Conservation (phyloP, 495 filamentous ascomycete species). For the Aspergillus incahuasiensis region DNA sequence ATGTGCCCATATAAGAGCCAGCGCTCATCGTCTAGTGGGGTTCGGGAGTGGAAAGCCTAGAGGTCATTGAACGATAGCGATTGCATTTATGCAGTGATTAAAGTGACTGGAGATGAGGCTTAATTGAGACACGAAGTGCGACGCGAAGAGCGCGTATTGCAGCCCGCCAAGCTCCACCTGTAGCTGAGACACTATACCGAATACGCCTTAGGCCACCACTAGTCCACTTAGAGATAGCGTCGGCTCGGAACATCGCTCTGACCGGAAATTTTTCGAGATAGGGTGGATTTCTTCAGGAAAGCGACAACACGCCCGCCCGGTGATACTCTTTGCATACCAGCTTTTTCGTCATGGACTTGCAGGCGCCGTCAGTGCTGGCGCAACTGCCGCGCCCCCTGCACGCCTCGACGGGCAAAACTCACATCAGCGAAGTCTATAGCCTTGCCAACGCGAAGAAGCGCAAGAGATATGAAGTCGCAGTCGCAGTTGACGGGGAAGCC, state of each 20-base stretch:
- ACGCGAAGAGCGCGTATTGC: slow-evolving; percentile 20
- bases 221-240: not conserved
- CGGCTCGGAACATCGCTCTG: slow-evolving; percentile 27
- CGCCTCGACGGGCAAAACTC: slow-evolving; percentile 53
- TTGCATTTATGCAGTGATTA: not conserved
- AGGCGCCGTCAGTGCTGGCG: slow-evolving; percentile 53
- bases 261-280: slow-evolving; percentile 45
- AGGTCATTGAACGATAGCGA: not conserved
- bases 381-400: slow-evolving; percentile 63
- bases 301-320: slow-evolving; percentile 18
- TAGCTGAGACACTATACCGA: not conserved
- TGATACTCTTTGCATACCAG: slow-evolving; percentile 2
- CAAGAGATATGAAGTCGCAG: slow-evolving; percentile 79
- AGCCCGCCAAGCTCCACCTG: slow-evolving; percentile 1
- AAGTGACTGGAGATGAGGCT: not conserved
- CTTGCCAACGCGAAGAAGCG: slow-evolving; percentile 69
- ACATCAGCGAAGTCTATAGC: slow-evolving; percentile 66
- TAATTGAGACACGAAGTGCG: slow-evolving; percentile 7
- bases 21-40: slow-evolving; percentile 19
- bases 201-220: slow-evolving; percentile 8
- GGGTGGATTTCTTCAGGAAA: slow-evolving; percentile 21
- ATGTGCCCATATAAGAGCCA: slow-evolving; percentile 21
- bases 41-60: not conserved
- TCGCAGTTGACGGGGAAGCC: slow-evolving; percentile 85
- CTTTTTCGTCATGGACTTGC: slow-evolving; percentile 37